Evolutionary conservation across 345 rosid genomes (phyloP).

Genomic region (Isatis tinctoria): DNA sequence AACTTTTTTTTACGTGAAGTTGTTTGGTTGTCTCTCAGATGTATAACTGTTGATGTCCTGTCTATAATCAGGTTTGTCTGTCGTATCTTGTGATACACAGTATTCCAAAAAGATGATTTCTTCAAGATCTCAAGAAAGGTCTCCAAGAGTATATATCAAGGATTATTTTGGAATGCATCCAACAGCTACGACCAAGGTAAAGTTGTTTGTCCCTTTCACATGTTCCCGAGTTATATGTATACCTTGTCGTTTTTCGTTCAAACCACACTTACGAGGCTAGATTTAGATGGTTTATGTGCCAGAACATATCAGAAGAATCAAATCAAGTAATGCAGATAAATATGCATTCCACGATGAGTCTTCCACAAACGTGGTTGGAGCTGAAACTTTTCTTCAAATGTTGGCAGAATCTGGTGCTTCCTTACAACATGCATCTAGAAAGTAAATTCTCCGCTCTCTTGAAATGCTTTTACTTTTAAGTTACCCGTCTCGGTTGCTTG

Average conservation of each 20-base stretch:
- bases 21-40: constrained; percentile 1
- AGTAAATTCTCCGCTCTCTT: constrained; percentile 40
- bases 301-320: constrained; percentile 42
- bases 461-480: constrained; percentile 6
- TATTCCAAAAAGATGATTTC: constrained; percentile 48
- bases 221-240: background rate
- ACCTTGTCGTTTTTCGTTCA: constrained; percentile 8
- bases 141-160: constrained; percentile 57
- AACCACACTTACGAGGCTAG: constrained; percentile 13
- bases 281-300: constrained; percentile 45
- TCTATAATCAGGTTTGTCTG: constrained; percentile 52
- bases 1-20: constrained; percentile 8
- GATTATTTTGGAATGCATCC: constrained; percentile 69
- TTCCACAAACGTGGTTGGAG: constrained; percentile 51
- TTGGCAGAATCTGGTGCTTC: constrained; percentile 71
- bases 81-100: constrained; percentile 39
- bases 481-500: background rate
- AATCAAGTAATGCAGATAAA: constrained; percentile 50
- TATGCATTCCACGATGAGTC: constrained; percentile 52
- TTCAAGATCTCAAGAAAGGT: constrained; percentile 55
- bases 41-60: constrained; percentile 16
- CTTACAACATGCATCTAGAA: constrained; percentile 48
- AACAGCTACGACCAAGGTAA: constrained; percentile 47
- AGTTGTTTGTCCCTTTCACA: background rate
- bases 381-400: constrained; percentile 56